phyloP scores from a whole-genome alignment of 805 yeast genomes.

The Lipomyces yamadae region DNA sequence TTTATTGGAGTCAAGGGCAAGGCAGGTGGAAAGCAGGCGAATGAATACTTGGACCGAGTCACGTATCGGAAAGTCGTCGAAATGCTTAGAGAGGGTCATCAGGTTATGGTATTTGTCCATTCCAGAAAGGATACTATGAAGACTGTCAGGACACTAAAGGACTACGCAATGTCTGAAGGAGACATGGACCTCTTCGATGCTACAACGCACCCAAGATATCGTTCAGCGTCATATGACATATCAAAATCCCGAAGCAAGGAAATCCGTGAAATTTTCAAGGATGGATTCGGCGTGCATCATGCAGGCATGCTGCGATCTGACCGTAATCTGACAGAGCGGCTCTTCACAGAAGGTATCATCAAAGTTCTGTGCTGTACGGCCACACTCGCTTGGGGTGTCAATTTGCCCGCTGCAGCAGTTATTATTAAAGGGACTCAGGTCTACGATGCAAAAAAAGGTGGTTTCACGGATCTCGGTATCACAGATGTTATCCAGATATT shows the following conservation, averaged over 20 bases:
- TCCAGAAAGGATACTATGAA: constrained; percentile 91
- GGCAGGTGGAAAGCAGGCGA: constrained; percentile 71
- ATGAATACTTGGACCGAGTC: constrained; percentile 62
- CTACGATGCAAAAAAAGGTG: constrained; percentile 93
- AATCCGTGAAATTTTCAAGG: constrained; percentile 72
- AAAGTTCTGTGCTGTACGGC: constrained; percentile 94
- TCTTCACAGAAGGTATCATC: constrained; percentile 84
- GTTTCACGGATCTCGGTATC: constrained; percentile 89
- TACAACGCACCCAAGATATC: constrained; percentile 48
- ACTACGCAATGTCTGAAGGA: constrained; percentile 65
- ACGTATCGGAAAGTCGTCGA: constrained; percentile 76
- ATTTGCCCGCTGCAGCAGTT: constrained; percentile 96
- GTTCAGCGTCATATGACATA: constrained; percentile 64
- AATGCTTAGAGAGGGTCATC: constrained; percentile 60
- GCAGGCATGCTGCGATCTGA: constrained; percentile 96
- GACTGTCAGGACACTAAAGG: constrained; percentile 74
- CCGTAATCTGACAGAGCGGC: constrained; percentile 83
- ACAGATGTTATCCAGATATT: constrained; percentile 97
- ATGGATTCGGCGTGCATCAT: constrained; percentile 93
- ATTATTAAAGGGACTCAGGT: constrained; percentile 96
- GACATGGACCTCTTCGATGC: constrained; percentile 56
- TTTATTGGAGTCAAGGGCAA: constrained; percentile 86
- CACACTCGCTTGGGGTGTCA: constrained; percentile 99
- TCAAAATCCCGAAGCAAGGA: constrained; percentile 73
- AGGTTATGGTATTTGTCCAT: constrained; percentile 96